Percentiles rank a stretch among this genome's conserved stretches.
Conservation (phyloP, 371 early-diverging fungal species). For the Mucor saturninus region DNA sequence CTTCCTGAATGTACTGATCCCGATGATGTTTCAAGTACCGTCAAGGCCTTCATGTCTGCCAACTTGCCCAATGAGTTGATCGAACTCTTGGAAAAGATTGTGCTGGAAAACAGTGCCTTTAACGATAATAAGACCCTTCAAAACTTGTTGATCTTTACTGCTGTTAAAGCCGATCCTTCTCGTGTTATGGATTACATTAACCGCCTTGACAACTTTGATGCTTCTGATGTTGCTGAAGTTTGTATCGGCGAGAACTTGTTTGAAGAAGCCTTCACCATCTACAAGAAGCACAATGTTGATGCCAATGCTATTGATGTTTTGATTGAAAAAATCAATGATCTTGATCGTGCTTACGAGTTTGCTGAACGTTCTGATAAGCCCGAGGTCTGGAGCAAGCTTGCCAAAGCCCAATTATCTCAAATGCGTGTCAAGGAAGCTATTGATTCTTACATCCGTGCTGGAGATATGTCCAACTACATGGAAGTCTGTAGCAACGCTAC, state of each 20-base stretch:
- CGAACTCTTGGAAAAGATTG: conserved; percentile 95
- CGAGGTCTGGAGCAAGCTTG: conserved; percentile 94
- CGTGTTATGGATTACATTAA: conserved; percentile 94
- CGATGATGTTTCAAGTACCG: conserved; percentile 95
- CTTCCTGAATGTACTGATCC: conserved; percentile 95
- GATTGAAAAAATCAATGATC: conserved; percentile 87
- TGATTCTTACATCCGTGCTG: conserved; percentile 94
- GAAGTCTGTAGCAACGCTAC: conserved; percentile 87
- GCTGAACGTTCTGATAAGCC: conserved; percentile 90
- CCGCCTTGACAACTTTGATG: conserved; percentile 94
- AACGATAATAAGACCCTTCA: conserved; percentile 95
- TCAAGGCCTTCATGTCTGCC: conserved; percentile 98
- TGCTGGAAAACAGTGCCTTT: conserved; percentile 90
- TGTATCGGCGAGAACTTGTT: conserved; percentile 86
- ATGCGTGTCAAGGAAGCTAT: conserved; percentile 93
- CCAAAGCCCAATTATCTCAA: conserved; percentile 91
- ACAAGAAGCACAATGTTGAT: conserved; percentile 90
- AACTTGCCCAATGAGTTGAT: conserved; percentile 94
- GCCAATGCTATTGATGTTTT: conserved; percentile 88
- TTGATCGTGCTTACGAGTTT: conserved; percentile 95
- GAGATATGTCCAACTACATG: conserved; percentile 86
- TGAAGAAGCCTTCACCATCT: conserved; percentile 97
- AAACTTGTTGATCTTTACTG: conserved; percentile 97
- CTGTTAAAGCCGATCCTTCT: conserved; percentile 90
- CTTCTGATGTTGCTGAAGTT: conserved; percentile 94